Evolutionary conservation across 1,284 basidiomycete species (phyloP).

Genomic region (Cryptococcus amylolentus): DNA sequence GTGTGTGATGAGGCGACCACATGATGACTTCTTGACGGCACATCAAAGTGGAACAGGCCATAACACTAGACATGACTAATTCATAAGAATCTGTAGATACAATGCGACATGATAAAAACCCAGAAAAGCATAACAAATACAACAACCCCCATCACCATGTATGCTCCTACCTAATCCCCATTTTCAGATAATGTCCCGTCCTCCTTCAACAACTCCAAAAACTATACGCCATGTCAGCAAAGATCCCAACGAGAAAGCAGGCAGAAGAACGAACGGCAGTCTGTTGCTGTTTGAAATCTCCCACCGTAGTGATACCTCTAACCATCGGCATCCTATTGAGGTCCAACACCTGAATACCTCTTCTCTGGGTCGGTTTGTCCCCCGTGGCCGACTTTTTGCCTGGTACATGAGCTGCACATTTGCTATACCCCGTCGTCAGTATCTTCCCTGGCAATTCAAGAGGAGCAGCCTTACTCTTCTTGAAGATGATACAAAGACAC

Average conservation of each 20-base stretch:
- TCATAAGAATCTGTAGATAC: not conserved
- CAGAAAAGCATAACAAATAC: not conserved
- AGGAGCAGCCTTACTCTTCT: constrained; percentile 65
- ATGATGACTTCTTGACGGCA: no score
- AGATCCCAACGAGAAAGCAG: not conserved
- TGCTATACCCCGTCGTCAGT: constrained; percentile 53
- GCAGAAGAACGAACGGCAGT: constrained; percentile 32
- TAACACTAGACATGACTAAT: no score
- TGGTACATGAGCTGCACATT: constrained; percentile 76
- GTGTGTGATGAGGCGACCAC: no score
- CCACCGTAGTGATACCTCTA: constrained; percentile 35
- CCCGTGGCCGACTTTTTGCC: constrained; percentile 82
- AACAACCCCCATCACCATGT: not conserved
- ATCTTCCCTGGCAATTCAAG: not conserved
- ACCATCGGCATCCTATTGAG: constrained; percentile 28
- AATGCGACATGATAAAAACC: not conserved
- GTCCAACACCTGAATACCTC: constrained; percentile 25
- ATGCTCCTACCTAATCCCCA: not conserved
- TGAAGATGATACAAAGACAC: constrained; percentile 75
- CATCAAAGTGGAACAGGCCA: no score
- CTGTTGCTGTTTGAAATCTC: constrained; percentile 37
- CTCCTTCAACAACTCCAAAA: constrained; percentile 12
- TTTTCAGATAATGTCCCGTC: constrained; percentile 12
- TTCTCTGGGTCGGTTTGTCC: constrained; percentile 67
- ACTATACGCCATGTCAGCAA: constrained; percentile 1